Evolutionary conservation across 331 rosid species (phyloP), one percentile per base, ranked within the genome.

Genomic region (Erythrophleum ivorense): DNA sequence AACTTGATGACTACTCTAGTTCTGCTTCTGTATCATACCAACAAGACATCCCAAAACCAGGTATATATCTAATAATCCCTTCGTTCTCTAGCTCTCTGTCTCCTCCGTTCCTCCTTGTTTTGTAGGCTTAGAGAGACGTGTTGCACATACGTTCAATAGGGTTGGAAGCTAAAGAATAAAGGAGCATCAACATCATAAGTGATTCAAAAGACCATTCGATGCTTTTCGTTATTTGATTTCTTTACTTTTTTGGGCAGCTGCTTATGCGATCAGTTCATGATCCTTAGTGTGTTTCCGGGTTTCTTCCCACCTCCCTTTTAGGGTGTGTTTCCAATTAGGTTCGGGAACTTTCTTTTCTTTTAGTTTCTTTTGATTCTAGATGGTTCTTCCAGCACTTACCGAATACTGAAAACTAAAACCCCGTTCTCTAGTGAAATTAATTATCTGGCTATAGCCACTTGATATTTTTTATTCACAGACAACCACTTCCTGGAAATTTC

Each of bases 1-100:
- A 80, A 31, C 75, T 40, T 53, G 75, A 65, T 16, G 34, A 68
- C 11, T 31, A 34, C 75, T 53, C 68, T 33, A 13, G 72, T 74
- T 74, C 68, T 60, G 14, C 36, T 71, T 3, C 9, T 49, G 87
- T 57, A 73, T 34, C 58, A 53, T 18, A 73, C 71, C 75, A 34
- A 12, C 55, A 78, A 62, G 53, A 50, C 65, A 24, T 69, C 81
- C 69, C 57, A 48, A 72, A 62, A 63, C 64, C 75, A 83, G 81
- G 62, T 71, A 29, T 12, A 11, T 60, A 71, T 49, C 36, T 55
- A 8, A 24, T 43, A 53, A 41, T 21, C 54, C 67, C 58, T 3
- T 6, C 31, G 45, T 66, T 40, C 54, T 62, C 58, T 38, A 38
- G 1, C 18, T 48, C 57, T 33, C n/a, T 19, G 10, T 0, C 58